phyloP scores from a whole-genome alignment of 768 basidiomycete genomes.

The Amanita thiersii region DNA sequence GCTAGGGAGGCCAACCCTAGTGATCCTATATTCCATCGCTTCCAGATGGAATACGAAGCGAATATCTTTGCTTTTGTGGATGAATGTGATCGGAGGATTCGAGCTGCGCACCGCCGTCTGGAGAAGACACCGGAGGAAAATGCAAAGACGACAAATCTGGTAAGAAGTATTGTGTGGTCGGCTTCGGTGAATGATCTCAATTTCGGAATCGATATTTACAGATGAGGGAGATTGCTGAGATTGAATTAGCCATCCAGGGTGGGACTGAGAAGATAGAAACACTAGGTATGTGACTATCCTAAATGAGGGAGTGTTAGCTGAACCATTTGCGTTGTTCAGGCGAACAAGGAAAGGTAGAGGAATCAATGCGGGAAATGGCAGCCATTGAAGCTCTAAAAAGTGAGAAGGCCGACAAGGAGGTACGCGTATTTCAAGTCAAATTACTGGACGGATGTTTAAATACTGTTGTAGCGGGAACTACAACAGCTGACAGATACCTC shows the following conservation, averaged over 20 bases:
- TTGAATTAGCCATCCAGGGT: constrained; percentile 97
- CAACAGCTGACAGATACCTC: constrained; percentile 97
- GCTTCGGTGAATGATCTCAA: constrained; percentile 1
- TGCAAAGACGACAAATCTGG: constrained; percentile 95
- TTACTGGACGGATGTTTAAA: constrained; percentile 8
- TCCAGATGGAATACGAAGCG: constrained; percentile 93
- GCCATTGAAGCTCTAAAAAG: constrained; percentile 97
- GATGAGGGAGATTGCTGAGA: constrained; percentile 99
- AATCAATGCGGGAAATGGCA: constrained; percentile 96
- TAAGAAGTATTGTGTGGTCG: constrained; percentile 23
- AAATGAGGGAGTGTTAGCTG: constrained; percentile 9
- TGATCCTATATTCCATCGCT: constrained; percentile 77
- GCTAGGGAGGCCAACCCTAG: constrained; percentile 68
- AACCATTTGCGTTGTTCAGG: constrained; percentile 35
- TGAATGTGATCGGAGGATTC: constrained; percentile 95
- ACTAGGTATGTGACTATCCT: constrained; percentile 47
- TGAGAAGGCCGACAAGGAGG: constrained; percentile 95
- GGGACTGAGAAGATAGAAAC: constrained; percentile 98
- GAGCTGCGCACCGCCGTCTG: constrained; percentile 85
- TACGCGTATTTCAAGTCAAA: constrained; percentile 24
- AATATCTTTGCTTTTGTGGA: constrained; percentile 96
- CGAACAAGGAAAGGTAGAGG: constrained; percentile 98
- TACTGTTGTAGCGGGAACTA: constrained; percentile 64
- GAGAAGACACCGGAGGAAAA: constrained; percentile 99
- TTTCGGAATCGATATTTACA: constrained; percentile 19